These are phyloP conservation scores for Dendrocalamus latiflorus DNA, from an alignment of 202 grass and related monocot species.

Conservation along the genomic window DNA sequence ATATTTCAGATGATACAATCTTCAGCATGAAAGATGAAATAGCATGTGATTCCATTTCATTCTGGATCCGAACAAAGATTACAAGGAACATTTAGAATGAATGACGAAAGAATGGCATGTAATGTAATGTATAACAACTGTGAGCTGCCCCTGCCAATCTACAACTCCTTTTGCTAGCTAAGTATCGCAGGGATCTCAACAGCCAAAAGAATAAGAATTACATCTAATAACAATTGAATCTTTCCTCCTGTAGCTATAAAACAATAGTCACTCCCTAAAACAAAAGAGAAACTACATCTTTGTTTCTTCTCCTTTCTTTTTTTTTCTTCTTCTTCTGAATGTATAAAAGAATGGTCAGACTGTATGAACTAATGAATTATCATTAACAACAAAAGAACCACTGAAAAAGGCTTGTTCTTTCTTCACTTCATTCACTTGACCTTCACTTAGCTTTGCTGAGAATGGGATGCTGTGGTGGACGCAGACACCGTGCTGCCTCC, in stretches of 20 bases:
- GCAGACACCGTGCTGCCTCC: slow-evolving; percentile 59
- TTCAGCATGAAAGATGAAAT: neutral
- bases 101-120: slow-evolving; percentile 7
- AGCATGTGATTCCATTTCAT: slow-evolving; percentile 1
- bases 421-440: slow-evolving; percentile 5
- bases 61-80: neutral
- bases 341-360: slow-evolving; percentile 56
- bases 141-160: slow-evolving; percentile 30
- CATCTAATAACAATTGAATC: slow-evolving; percentile 38
- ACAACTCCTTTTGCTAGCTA: slow-evolving; percentile 23
- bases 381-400: slow-evolving; percentile 44
- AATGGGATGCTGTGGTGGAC: slow-evolving; percentile 63
- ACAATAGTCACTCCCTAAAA: too few species aligned
- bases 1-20: neutral
- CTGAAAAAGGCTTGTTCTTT: slow-evolving; percentile 38
- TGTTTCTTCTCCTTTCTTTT: slow-evolving; percentile 21
- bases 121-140: slow-evolving; percentile 14
- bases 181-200: slow-evolving; percentile 20
- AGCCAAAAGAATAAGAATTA: slow-evolving; percentile 56
- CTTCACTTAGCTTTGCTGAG: slow-evolving; percentile 55
- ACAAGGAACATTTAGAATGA: neutral
- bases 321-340: slow-evolving; percentile 10
- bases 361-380: slow-evolving; percentile 37
- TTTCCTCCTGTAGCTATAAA: slow-evolving; percentile 37
- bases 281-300: slow-evolving; percentile 27